Evolutionary conservation across 2,329 filamentous ascomycete species (phyloP).

Genomic region (Paracorniculantispora psalliotae): DNA sequence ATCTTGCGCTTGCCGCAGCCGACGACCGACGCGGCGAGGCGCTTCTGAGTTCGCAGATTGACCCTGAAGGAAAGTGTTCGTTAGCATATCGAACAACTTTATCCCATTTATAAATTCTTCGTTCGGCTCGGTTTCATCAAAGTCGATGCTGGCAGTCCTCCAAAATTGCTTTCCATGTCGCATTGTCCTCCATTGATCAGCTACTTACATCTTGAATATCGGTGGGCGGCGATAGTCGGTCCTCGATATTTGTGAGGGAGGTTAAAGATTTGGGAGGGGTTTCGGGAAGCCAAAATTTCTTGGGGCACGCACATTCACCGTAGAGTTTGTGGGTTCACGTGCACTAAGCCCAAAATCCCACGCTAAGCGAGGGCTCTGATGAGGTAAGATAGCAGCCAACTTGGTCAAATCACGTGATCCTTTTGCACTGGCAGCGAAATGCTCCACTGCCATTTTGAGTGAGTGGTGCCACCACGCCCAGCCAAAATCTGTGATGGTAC

Average conservation of each 20-base stretch:
- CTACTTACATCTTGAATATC: slow-evolving; percentile 43
- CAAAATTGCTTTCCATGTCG: background rate
- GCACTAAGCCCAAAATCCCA: slow-evolving; percentile 27
- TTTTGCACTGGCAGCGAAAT: background rate
- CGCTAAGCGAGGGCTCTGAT: slow-evolving; percentile 39
- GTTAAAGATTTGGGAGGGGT: slow-evolving; percentile 35
- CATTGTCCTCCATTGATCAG: slow-evolving; percentile 7
- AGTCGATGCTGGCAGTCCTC: background rate
- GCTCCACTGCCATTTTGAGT: background rate
- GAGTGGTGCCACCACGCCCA: background rate
- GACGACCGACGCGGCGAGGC: slow-evolving; percentile 96
- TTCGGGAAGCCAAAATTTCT: slow-evolving; percentile 37
- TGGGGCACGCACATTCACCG: slow-evolving; percentile 30
- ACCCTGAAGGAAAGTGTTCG: slow-evolving; percentile 60
- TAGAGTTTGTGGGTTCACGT: slow-evolving; percentile 40
- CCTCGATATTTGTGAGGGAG: slow-evolving; percentile 33
- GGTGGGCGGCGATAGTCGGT: slow-evolving; percentile 37
- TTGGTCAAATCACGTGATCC: slow-evolving; percentile 20
- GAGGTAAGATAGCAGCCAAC: slow-evolving; percentile 21
- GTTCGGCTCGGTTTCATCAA: slow-evolving; percentile 12
- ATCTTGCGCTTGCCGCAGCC: slow-evolving; percentile 99
- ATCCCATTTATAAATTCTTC: background rate
- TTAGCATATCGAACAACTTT: slow-evolving; percentile 19
- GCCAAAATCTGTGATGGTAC: background rate
- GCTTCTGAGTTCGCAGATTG: slow-evolving; percentile 99